These are phyloP conservation scores for Pholiota adiposa DNA, from an alignment of 1,284 basidiomycete species.

Conservation along the genomic window DNA sequence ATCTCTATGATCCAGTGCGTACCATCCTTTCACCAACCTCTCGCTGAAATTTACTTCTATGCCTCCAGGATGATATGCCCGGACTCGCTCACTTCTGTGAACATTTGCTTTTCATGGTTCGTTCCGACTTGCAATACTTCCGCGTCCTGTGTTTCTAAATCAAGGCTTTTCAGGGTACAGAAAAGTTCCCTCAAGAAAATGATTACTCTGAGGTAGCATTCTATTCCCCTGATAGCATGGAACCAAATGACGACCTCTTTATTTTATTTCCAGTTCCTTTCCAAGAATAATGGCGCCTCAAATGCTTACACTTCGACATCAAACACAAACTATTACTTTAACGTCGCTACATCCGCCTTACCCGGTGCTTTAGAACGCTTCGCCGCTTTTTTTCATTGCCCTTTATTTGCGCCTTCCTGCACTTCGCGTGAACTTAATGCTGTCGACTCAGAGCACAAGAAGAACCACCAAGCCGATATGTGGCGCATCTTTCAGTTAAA, in stretches of 20 bases:
- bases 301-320: slow-evolving; percentile 96
- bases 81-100: slow-evolving; percentile 95
- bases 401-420: slow-evolving; percentile 90
- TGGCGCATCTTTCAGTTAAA: slow-evolving; percentile 98
- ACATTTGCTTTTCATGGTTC: slow-evolving; percentile 95
- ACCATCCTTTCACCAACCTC: slow-evolving; percentile 9
- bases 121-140: background rate
- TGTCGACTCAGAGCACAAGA: slow-evolving; percentile 98
- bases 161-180: slow-evolving; percentile 66
- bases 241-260: slow-evolving; percentile 3
- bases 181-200: slow-evolving; percentile 88
- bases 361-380: slow-evolving; percentile 89
- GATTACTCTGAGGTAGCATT: slow-evolving; percentile 88
- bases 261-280: slow-evolving; percentile 64
- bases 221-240: slow-evolving; percentile 8
- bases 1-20: slow-evolving; percentile 90
- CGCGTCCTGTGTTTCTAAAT: background rate
- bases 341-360: slow-evolving; percentile 86
- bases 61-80: slow-evolving; percentile 77
- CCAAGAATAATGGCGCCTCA: slow-evolving; percentile 89
- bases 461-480: slow-evolving; percentile 93
- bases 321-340: slow-evolving; percentile 96
- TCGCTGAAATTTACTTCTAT: slow-evolving; percentile 4
- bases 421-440: slow-evolving; percentile 95
- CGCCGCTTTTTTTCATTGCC: slow-evolving; percentile 93